Evolutionary conservation across 139 green algal genomes (phyloP).

Genomic region (Chlamydomonas schloesseri): DNA sequence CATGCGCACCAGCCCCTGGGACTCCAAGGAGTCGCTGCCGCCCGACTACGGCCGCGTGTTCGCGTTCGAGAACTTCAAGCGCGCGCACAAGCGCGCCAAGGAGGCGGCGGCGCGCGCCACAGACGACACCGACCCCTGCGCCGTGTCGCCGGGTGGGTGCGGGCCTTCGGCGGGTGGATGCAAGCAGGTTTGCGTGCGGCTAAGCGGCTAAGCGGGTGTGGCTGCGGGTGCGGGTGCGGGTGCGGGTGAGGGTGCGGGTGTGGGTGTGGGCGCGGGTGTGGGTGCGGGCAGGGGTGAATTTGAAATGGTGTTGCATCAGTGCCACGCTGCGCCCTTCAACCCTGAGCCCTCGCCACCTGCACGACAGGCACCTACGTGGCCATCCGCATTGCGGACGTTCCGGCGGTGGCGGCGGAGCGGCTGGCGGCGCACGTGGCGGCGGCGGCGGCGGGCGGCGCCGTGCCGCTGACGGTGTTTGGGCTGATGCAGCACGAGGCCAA

Average conservation of each 20-base stretch:
- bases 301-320: too few species aligned
- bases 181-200: too few species aligned
- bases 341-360: too few species aligned
- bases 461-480: slow-evolving; percentile 76
- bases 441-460: neutral
- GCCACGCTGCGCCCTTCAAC: too few species aligned
- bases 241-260: neutral
- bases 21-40: slow-evolving; percentile 90
- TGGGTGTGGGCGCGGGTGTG: neutral
- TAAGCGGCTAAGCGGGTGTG: too few species aligned
- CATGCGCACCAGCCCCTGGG: slow-evolving; percentile 91
- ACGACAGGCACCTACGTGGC: slow-evolving; percentile 77
- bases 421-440: slow-evolving; percentile 65
- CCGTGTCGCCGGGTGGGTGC: slow-evolving; percentile 62
- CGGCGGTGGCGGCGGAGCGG: slow-evolving; percentile 47
- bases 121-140: slow-evolving; percentile 46
- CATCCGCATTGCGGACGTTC: slow-evolving; percentile 76
- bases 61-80: slow-evolving; percentile 93
- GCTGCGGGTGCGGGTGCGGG: neutral
- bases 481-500: slow-evolving; percentile 95
- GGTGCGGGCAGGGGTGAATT: too few species aligned
- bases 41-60: slow-evolving; percentile 92
- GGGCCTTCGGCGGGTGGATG: too few species aligned
- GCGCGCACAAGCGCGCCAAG: slow-evolving; percentile 77
- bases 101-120: slow-evolving; percentile 52